A percentile compares a stretch with the other conserved stretches of the same genome.
These are phyloP conservation scores for Erysimum cheiri DNA, from an alignment of 441 rosid genomes.

Conservation along the genomic window DNA sequence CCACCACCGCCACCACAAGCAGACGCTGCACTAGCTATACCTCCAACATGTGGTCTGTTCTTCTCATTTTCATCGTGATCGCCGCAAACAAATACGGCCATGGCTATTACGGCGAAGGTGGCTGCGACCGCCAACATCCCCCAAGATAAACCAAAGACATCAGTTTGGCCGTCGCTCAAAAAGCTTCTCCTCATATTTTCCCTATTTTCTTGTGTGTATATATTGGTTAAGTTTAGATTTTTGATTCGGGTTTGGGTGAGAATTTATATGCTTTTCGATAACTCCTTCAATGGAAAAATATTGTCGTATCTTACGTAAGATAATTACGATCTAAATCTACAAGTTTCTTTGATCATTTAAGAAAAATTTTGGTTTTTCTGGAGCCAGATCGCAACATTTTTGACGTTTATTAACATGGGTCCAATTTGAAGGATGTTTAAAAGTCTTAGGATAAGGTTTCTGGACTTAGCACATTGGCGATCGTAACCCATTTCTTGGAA, in stretches of 20 bases:
- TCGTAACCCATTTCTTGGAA: not conserved
- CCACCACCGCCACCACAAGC: too few relatives aligned
- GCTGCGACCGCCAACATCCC: constrained; percentile 22
- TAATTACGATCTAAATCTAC: not conserved
- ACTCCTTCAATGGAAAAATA: constrained; percentile 10
- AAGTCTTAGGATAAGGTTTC: not conserved
- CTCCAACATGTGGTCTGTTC: too few relatives aligned
- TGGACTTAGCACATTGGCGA: not conserved
- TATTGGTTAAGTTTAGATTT: not conserved
- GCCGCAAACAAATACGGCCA: constrained; percentile 14
- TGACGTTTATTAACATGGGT: not conserved
- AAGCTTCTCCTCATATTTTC: not conserved
- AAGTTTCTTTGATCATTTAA: not conserved
- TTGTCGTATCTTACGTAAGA: not conserved
- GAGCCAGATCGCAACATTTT: not conserved
- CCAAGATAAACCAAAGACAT: constrained; percentile 5
- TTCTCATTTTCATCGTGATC: not conserved
- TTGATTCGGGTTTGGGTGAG: not conserved
- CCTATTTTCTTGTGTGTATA: too few relatives aligned
- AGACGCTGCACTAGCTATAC: too few relatives aligned
- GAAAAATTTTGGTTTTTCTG: not conserved
- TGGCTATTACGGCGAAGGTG: constrained; percentile 19
- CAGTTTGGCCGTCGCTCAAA: not conserved
- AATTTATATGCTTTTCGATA: constrained; percentile 7
- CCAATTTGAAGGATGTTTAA: not conserved